Evolutionary conservation across 768 basidiomycete species (phyloP), one percentile per base, ranked within the genome.

Genomic region (Leccinum aurantiacum): DNA sequence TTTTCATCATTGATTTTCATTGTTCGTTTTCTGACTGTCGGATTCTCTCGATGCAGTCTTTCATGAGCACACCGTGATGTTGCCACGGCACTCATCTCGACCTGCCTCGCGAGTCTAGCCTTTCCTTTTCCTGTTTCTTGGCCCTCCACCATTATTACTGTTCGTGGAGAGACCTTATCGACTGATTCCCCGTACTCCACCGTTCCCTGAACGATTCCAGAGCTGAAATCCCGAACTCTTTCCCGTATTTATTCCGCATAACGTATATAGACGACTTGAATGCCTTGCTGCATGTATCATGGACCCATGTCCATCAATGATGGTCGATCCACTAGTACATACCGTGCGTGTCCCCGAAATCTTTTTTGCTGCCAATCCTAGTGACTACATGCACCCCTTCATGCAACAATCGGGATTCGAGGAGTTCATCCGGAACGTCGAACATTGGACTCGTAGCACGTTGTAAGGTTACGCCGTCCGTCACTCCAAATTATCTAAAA

Each of bases 41-140:
- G 11, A n/a, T 11, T 10, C n/a, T n/a, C n/a, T 9, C 17, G 1
- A 3, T 44, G 6, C 41, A 67, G 66, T 67, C 38, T 41, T 65
- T 48, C 33, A 33, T 13, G 33, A 33, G 33, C 62, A 67, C 49
- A 61, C 53, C 31, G 41, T 15, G 53, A 3, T 6, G 19, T 2
- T 11, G 25, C 57, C 57, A 9, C 19, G 27, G n/a, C 48, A 17
- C 29, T n/a, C 11, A 7, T 24, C 63, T 25, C 25, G 6, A 25
- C 57, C 11, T 7, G 33, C 35, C 19, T 9, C 8, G 2, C 29
- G 7, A 6, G 3, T 38, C 33, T 52, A 59, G 35, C 48, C 15
- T 49, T 25, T 49, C 38, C 38, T 41, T 41, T 41, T 9, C 35
- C 14, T 14, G 35, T 37, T 6, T 0, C 35, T 14, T 6, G 35